Evolutionary conservation across 768 basidiomycete genomes (phyloP).

Genomic region (Trametes villosa): DNA sequence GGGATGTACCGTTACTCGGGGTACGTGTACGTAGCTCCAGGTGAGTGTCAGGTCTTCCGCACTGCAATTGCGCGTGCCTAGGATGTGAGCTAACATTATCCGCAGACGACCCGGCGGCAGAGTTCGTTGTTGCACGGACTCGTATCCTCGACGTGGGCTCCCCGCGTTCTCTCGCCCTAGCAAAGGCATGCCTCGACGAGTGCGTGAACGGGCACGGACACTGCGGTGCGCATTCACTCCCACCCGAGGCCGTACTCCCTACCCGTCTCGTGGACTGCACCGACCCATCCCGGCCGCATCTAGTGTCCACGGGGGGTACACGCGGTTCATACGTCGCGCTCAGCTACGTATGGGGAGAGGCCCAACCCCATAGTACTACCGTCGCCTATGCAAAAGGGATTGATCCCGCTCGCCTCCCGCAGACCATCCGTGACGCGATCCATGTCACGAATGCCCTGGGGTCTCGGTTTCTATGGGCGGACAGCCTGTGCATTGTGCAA

Average conservation of each 20-base stretch:
- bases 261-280: background rate
- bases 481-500: conserved; percentile 8
- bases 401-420: background rate
- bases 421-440: conserved; percentile 6
- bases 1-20: background rate
- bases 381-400: background rate
- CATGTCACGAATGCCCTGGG: background rate
- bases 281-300: background rate
- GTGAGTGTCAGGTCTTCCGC: background rate
- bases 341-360: conserved; percentile 3
- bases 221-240: background rate
- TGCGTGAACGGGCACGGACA: background rate
- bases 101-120: background rate
- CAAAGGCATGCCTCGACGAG: background rate
- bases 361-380: background rate
- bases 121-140: background rate
- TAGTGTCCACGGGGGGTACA: background rate
- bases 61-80: background rate
- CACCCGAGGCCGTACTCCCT: background rate
- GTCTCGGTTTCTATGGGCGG: background rate
- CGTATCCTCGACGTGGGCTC: background rate
- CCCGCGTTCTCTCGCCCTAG: background rate
- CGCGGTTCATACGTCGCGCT: background rate
- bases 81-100: background rate
- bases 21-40: background rate